phyloP scores from a whole-genome alignment of 345 rosid species.

The Eucalyptus marginata region DNA sequence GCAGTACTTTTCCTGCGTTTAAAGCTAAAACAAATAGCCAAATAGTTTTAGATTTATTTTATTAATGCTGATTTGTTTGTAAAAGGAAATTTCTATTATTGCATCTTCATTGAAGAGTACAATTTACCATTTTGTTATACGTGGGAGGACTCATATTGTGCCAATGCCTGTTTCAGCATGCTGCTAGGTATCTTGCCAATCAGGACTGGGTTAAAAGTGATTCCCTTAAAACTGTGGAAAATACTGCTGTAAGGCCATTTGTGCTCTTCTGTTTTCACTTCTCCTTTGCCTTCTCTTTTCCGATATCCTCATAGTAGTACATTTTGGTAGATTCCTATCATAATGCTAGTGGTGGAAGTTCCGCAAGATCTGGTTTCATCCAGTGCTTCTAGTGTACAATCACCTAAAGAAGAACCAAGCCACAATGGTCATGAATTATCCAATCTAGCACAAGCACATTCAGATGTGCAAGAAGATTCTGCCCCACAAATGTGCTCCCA shows the following conservation, averaged over 20 bases:
- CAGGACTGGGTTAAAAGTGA: constrained; percentile 99
- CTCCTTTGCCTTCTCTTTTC: not conserved
- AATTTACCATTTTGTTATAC: not conserved
- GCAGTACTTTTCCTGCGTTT: not conserved
- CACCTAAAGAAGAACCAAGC: constrained; percentile 50
- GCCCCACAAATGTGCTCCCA: constrained; percentile 30
- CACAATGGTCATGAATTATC: constrained; percentile 26
- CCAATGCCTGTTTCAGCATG: constrained; percentile 48
- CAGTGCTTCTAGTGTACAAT: constrained; percentile 41
- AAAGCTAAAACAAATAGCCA: not conserved
- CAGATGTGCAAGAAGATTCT: constrained; percentile 37
- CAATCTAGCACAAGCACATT: constrained; percentile 19
- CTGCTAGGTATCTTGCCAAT: constrained; percentile 95
- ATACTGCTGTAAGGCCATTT: constrained; percentile 74
- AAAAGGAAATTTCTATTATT: not conserved
- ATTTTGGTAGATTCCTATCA: constrained; percentile 73
- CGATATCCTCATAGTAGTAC: not conserved
- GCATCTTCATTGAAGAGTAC: not conserved
- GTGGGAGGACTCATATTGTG: not conserved
- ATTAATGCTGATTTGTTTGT: not conserved
- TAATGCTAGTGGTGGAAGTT: constrained; percentile 94
- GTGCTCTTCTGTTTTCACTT: not conserved
- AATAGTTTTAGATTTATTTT: not conserved
- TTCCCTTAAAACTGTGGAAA: constrained; percentile 92
- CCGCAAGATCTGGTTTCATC: constrained; percentile 64